phyloP scores from a whole-genome alignment of 1,284 basidiomycete genomes.

The Puccinia coronata region DNA sequence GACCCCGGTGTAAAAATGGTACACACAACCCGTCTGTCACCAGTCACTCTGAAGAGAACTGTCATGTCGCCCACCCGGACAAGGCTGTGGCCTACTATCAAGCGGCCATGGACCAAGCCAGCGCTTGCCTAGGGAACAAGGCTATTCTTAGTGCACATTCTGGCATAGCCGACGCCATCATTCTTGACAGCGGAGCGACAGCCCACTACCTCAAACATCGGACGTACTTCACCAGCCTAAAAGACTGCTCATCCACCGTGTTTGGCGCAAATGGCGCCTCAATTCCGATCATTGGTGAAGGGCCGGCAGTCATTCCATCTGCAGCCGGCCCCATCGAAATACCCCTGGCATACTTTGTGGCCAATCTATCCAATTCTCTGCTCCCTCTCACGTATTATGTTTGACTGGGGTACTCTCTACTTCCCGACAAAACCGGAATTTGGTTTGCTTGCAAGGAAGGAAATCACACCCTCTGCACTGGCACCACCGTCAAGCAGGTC shows the following conservation, averaged over 20 bases:
- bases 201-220: not conserved
- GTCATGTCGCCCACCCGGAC: too few species aligned
- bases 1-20: too few species aligned
- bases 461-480: not conserved
- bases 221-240: not conserved
- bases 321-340: not conserved
- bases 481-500: too few species aligned
- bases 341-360: not conserved
- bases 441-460: not conserved
- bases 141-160: not conserved
- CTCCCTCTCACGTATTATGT: not conserved
- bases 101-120: too few species aligned
- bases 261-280: not conserved
- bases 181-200: not conserved
- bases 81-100: too few species aligned
- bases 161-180: not conserved
- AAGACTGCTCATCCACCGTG: not conserved
- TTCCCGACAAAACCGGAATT: not conserved
- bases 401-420: not conserved
- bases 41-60: too few species aligned
- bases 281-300: not conserved
- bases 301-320: not conserved
- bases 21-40: too few species aligned
- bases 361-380: not conserved
- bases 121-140: too few species aligned